phyloP scores from a whole-genome alignment of 2,329 filamentous ascomycete species.

The Cladosporium sp. region DNA sequence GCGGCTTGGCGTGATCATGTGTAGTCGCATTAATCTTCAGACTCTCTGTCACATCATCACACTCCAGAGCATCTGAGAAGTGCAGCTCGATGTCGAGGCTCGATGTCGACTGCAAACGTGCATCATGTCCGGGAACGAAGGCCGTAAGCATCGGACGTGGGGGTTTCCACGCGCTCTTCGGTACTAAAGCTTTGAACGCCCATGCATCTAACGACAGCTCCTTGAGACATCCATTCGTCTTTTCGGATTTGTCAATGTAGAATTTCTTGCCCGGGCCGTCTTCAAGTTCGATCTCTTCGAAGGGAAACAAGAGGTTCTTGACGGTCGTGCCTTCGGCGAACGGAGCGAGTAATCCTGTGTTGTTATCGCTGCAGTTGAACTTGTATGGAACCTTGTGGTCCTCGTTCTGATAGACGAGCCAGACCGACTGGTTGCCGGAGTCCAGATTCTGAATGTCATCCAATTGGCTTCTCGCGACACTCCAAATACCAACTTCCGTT shows the following conservation, averaged over 20 bases:
- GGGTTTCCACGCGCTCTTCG: slow-evolving; percentile 44
- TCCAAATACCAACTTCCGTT: slow-evolving; percentile 23
- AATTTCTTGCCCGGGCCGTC: slow-evolving; percentile 43
- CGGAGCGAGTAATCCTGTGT: slow-evolving; percentile 52
- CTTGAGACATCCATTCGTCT: slow-evolving; percentile 53
- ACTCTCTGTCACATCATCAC: slow-evolving; percentile 48
- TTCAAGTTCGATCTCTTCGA: slow-evolving; percentile 52
- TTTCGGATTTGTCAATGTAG: slow-evolving; percentile 37
- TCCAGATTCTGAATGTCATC: slow-evolving; percentile 37
- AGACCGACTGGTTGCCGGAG: slow-evolving; percentile 45
- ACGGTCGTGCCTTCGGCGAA: slow-evolving; percentile 53
- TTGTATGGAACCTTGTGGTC: slow-evolving; percentile 48
- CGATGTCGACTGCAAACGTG: slow-evolving; percentile 47
- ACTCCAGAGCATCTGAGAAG: slow-evolving; percentile 60
- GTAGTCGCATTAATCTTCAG: slow-evolving; percentile 53
- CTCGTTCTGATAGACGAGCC: slow-evolving; percentile 51
- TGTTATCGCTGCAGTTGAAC: slow-evolving; percentile 52
- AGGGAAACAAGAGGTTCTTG: slow-evolving; percentile 60
- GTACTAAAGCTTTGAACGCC: slow-evolving; percentile 59
- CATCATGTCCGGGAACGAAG: slow-evolving; percentile 59
- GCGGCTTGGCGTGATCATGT: slow-evolving; percentile 35
- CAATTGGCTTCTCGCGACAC: slow-evolving; percentile 40
- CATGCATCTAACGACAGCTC: slow-evolving; percentile 52
- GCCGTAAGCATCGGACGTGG: slow-evolving; percentile 57
- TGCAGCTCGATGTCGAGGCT: slow-evolving; percentile 50